These are phyloP conservation scores for Cubamyces sp. DNA, from an alignment of 768 basidiomycete species.

Conservation along the genomic window DNA sequence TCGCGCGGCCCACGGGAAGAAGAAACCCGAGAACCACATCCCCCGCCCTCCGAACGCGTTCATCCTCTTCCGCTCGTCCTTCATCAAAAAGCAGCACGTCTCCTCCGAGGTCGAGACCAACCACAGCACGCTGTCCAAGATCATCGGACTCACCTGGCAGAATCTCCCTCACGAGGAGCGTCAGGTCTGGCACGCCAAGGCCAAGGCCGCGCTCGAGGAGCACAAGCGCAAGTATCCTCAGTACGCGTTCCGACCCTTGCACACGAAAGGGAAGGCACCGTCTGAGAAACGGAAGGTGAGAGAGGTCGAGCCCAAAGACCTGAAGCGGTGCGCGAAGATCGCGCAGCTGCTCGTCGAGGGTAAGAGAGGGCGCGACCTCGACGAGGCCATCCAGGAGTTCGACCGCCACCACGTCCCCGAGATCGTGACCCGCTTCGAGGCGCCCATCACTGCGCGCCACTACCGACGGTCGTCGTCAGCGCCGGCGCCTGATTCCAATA, in stretches of 20 bases:
- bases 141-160: constrained; percentile 84
- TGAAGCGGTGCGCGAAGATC: constrained; percentile 67
- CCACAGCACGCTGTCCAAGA: constrained; percentile 83
- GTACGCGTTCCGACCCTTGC: constrained; percentile 73
- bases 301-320: constrained; percentile 66
- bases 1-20: constrained; percentile 57
- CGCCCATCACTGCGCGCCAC: constrained; percentile 70
- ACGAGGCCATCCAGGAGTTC: constrained; percentile 42
- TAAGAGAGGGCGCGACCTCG: constrained; percentile 43
- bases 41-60: constrained; percentile 87
- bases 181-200: constrained; percentile 77
- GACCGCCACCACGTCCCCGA: constrained; percentile 55
- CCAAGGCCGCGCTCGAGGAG: constrained; percentile 71
- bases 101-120: constrained; percentile 79
- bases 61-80: constrained; percentile 83
- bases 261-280: constrained; percentile 47
- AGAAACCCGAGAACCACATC: constrained; percentile 75
- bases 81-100: constrained; percentile 79
- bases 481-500: constrained; percentile 32
- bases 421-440: constrained; percentile 73
- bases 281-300: constrained; percentile 59
- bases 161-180: constrained; percentile 76
- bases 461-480: constrained; percentile 70
- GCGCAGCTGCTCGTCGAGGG: constrained; percentile 57
- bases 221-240: constrained; percentile 77